These are phyloP conservation scores for Hypocreales sp. DNA, from an alignment of 2,329 filamentous ascomycete genomes.

Conservation along the genomic window DNA sequence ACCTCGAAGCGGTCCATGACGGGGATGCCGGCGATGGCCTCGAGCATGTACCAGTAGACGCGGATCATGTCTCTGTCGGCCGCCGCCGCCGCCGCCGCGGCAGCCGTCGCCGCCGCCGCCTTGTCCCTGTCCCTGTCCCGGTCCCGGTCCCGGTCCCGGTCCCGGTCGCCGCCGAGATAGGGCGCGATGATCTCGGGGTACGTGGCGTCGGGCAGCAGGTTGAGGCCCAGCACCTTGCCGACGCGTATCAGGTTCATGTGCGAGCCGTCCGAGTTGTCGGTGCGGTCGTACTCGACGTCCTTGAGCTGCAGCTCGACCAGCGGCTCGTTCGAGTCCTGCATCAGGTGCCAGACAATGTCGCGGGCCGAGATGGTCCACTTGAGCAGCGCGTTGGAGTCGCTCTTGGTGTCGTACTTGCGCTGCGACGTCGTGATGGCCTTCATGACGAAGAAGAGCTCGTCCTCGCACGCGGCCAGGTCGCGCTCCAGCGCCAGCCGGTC, in stretches of 20 bases:
- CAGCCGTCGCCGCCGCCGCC: constrained; percentile 17
- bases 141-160: too few relatives aligned
- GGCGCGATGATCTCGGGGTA: constrained; percentile 95
- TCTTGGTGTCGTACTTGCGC: constrained; percentile 58
- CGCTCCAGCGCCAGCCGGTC: constrained; percentile 80
- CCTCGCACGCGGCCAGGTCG: constrained; percentile 78
- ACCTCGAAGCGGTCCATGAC: constrained; percentile 97
- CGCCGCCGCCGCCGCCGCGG: constrained; percentile 28
- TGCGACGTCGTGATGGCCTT: constrained; percentile 97
- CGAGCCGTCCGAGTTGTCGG: constrained; percentile 92
- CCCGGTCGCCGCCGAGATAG: constrained; percentile 53
- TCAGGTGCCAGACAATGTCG: constrained; percentile 94
- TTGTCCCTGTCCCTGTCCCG: too few relatives aligned
- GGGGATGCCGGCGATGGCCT: constrained; percentile 92
- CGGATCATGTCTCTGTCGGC: constrained; percentile 58
- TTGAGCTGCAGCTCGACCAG: constrained; percentile 86
- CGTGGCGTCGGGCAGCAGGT: constrained; percentile 75
- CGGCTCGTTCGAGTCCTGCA: constrained; percentile 73
- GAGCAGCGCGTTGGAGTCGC: constrained; percentile 63
- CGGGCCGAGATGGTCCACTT: constrained; percentile 89
- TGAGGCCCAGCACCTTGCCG: constrained; percentile 74
- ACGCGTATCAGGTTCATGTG: constrained; percentile 88
- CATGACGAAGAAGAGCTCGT: constrained; percentile 99
- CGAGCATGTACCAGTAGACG: constrained; percentile 96
- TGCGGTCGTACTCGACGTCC: constrained; percentile 84